Evolutionary conservation across 176 grass and related monocot species (phyloP), one percentile per base, ranked within the genome.

Genomic region (Rhynchospora tenuis): DNA sequence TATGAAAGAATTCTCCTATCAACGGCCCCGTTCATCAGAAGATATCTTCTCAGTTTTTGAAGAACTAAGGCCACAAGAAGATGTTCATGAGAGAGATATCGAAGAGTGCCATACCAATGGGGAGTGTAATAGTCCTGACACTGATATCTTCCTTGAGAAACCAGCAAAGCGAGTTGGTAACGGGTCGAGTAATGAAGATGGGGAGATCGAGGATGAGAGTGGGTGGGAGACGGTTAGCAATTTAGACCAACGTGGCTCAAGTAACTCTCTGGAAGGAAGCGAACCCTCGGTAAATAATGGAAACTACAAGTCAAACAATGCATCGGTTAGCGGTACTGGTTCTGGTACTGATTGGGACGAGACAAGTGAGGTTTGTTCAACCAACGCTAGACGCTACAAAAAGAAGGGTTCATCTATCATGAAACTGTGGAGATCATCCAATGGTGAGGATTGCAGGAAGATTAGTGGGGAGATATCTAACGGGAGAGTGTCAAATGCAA

Each of bases 161-260:
- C 63, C 72, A 20, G 71, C 15, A 5, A 91, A 58, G 69, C 87
- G 75, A 84, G 74, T 81, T 33, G 45, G 66, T 47, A 88, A 64
- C 17, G 77, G 69, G 1, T 42, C 54, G 59, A 67, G 23, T 54
- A 84, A 27, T 33, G 64, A 11, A 68, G 75, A 88, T 63, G 83
- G 71, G 64, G 85, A 77, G 20, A 70, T 46, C 8, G 91, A 94
- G 84, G 89, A 91, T 91, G 89, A 91, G 51, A 94, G 91, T 47
- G 91, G 89, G 56, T 94, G 91, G 91, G 91, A 94, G 83, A 94
- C 91, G 15, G 87, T 94, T n/a, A 91, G 89, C 82, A 74, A 94
- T 85, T 85, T 91, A n/a, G 89, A 94, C 42, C 89, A 94, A 62
- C 83, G 81, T 19, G 87, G 86, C 24, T 94, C 82, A 52, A 77